These are phyloP conservation scores for Tephrocybe rancida DNA, from an alignment of 768 basidiomycete genomes.

Conservation along the genomic window DNA sequence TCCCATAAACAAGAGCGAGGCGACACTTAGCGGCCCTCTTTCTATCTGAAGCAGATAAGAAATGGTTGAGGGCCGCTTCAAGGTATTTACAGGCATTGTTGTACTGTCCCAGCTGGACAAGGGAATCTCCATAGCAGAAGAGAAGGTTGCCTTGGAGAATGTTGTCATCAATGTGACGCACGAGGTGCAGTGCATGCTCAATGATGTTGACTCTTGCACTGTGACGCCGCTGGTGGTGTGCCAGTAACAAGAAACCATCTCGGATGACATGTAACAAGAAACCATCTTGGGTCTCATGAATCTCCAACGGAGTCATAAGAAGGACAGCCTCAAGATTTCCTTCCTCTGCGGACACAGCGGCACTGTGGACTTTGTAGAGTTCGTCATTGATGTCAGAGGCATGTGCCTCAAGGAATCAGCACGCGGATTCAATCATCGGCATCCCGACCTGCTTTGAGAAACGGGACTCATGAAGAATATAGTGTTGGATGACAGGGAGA, in stretches of 20 bases:
- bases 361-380: conserved; percentile 10
- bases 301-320: not conserved
- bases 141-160: not conserved
- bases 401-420: conserved; percentile 15
- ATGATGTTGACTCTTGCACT: not conserved
- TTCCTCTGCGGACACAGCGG: conserved; percentile 12
- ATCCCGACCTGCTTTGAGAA: conserved; percentile 1
- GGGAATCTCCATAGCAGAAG: not conserved
- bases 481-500: not conserved
- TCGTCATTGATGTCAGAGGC: conserved; percentile 1
- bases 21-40: not conserved
- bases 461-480: too few relatives aligned
- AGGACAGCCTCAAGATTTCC: conserved; percentile 5
- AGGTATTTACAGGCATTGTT: not conserved
- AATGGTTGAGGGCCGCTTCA: not conserved
- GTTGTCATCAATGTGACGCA: not conserved
- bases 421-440: conserved; percentile 13
- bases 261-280: not conserved
- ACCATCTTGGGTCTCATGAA: not conserved
- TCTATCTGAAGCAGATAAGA: not conserved
- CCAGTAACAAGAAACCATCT: conserved; percentile 18
- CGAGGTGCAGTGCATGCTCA: not conserved
- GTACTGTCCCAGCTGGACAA: not conserved
- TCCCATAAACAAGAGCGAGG: not conserved
- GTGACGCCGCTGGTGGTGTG: conserved; percentile 15